These are phyloP conservation scores for Blastocrithidia nonstop DNA, from an alignment of 208 protist species.

Conservation along the genomic window DNA sequence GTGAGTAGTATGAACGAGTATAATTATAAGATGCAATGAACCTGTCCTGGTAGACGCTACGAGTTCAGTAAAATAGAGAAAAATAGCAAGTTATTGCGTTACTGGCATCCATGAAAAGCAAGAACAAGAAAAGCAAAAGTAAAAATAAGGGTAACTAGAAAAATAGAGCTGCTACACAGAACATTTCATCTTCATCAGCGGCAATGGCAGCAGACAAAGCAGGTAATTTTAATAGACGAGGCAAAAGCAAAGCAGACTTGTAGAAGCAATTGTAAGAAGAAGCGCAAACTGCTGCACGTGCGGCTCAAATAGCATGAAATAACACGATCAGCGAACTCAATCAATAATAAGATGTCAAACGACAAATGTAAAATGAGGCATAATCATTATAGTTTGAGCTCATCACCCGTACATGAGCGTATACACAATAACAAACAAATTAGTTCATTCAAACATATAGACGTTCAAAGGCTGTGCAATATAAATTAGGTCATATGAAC, in stretches of 20 bases:
- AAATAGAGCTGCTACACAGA: conserved; percentile 9
- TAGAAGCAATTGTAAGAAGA: no score
- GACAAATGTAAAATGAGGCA: no score
- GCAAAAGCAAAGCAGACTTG: conserved; percentile 9
- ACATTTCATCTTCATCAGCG: conserved; percentile 22
- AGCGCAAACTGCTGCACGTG: no score
- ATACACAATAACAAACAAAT: no score
- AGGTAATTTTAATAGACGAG: conserved; percentile 21
- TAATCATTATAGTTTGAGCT: conserved; percentile 22
- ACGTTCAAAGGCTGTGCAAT: no score
- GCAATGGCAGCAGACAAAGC: conserved; percentile 15
- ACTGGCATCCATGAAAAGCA: conserved; percentile 19
- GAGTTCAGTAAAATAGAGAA: conserved; percentile 17
- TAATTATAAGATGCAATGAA: conserved; percentile 26
- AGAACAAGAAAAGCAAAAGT: conserved; percentile 29
- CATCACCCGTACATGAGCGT: no score
- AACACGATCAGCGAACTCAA: no score
- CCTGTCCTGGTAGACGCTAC: conserved; percentile 12
- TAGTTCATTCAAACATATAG: no score
- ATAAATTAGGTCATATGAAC: no score
- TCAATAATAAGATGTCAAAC: no score
- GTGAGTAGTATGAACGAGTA: conserved; percentile 34
- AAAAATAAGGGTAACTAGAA: conserved; percentile 11
- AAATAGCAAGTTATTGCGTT: conserved; percentile 10
- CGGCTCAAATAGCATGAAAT: no score